Conservation (phyloP, 1,139 yeast species). For the Protomyces arabidopsidicola region DNA sequence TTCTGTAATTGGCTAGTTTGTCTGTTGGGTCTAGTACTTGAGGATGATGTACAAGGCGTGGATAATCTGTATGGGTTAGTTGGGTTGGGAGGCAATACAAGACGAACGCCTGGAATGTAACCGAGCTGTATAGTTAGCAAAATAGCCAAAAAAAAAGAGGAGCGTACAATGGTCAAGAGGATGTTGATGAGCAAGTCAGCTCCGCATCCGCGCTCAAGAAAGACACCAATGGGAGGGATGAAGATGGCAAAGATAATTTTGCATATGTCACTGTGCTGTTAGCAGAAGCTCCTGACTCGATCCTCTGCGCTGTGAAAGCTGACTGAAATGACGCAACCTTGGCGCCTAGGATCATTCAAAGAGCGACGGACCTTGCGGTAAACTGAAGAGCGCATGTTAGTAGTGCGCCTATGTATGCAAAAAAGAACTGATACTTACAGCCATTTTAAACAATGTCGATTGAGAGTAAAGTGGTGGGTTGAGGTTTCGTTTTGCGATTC, state of each 20-base stretch:
- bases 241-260: constrained; percentile 48
- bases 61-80: background rate
- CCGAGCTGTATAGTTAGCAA: constrained; percentile 13
- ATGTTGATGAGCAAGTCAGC: constrained; percentile 54
- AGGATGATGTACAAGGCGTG: constrained; percentile 28
- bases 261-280: constrained; percentile 24
- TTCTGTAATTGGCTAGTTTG: no score
- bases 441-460: background rate
- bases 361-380: background rate
- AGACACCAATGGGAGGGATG: constrained; percentile 70
- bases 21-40: constrained; percentile 21
- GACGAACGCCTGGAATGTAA: constrained; percentile 16
- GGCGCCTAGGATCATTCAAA: no score
- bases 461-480: background rate
- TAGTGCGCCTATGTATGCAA: background rate
- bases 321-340: no score
- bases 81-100: background rate
- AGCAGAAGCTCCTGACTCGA: background rate
- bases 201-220: constrained; percentile 57
- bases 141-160: background rate
- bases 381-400: background rate
- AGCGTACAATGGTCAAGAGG: constrained; percentile 40
- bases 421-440: background rate
- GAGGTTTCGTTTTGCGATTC: no score
- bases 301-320: no score